Evolutionary conservation across 495 filamentous ascomycete genomes (phyloP).

Genomic region (Apiosordaria backusii): DNA sequence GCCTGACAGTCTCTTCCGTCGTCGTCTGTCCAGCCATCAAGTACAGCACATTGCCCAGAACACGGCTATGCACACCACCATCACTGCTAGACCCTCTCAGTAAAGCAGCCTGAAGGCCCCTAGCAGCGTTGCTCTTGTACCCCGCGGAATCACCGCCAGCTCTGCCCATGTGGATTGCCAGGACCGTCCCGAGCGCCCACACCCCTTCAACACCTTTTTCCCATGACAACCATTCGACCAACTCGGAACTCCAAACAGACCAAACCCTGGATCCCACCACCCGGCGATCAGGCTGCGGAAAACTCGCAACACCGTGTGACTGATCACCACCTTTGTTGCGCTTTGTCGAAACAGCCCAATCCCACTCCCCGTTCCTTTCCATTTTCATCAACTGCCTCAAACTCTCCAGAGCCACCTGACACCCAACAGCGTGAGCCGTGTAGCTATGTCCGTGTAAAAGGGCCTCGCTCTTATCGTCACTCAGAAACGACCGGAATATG

Average conservation of each 20-base stretch:
- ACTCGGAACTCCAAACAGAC: constrained; percentile 63
- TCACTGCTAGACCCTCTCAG: constrained; percentile 28
- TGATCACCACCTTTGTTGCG: not conserved
- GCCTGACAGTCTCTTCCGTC: constrained; percentile 33
- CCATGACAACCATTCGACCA: constrained; percentile 61
- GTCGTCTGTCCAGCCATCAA: constrained; percentile 69
- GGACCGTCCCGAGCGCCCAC: constrained; percentile 67
- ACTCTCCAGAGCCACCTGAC: constrained; percentile 62
- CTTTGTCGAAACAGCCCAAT: constrained; percentile 45
- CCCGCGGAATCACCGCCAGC: constrained; percentile 37
- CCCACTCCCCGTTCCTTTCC: constrained; percentile 51
- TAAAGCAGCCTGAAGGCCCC: constrained; percentile 55
- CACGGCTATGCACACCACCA: constrained; percentile 62
- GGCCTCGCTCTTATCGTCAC: constrained; percentile 65
- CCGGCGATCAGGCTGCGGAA: not conserved
- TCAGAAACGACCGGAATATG: constrained; percentile 67
- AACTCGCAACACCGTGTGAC: not conserved
- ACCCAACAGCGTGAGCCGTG: constrained; percentile 74
- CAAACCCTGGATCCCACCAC: constrained; percentile 40
- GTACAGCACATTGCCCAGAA: constrained; percentile 74
- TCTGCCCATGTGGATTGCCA: constrained; percentile 59
- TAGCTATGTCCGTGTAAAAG: constrained; percentile 79
- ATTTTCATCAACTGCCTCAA: constrained; percentile 54
- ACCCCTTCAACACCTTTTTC: constrained; percentile 42
- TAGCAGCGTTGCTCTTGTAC: constrained; percentile 64